Evolutionary conservation across 805 yeast genomes (phyloP), one percentile per base, ranked within the genome.

Genomic region (Nakazawaea ishiwadae): DNA sequence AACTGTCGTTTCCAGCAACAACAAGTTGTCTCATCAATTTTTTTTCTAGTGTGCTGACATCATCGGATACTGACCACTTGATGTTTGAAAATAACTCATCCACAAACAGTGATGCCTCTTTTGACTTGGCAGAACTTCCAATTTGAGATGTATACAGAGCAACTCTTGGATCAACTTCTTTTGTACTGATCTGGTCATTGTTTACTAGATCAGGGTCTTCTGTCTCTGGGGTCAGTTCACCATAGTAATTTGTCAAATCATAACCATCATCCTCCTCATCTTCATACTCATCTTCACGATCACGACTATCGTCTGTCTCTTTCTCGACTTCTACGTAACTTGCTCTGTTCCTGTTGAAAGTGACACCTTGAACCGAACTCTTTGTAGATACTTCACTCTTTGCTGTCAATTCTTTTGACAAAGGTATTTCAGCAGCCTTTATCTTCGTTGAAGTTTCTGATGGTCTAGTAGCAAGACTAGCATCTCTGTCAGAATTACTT

Each of bases 51-150:
- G 71, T 66, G 21, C 67, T 71, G 7, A 86, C 73, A 47, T 78
- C 82, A 53, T 84, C 95, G 4, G 68, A 62, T 2, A 81, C 72
- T 21, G 74, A 73, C 93, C 96, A 91, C 24, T 80, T 77, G 17
- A 89, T 71, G 46, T 85, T 91, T 21, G 83, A 86, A 44, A 90
- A 73, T 11, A 87, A 59, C 46, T 86, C 95, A 37, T 79, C 82
- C 23, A 73, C 54, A 42, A 71, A 77, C 28, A 18, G 28, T 6
- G 43, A 8, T 35, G 14, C 37, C 15, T 24, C 35, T 5, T n/a
- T 27, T 10, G 21, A 28, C 15, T 37, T 28, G 12, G 18, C 29
- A 9, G 14, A n/a, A n/a, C 19, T n/a, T 24, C n/a, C 11, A 18
- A 12, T 20, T 19, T 21, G 33, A 27, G 37, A 26, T 15, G 31